phyloP scores from a whole-genome alignment of 164 flowering plant genomes.

The Nelumbo lutea region DNA sequence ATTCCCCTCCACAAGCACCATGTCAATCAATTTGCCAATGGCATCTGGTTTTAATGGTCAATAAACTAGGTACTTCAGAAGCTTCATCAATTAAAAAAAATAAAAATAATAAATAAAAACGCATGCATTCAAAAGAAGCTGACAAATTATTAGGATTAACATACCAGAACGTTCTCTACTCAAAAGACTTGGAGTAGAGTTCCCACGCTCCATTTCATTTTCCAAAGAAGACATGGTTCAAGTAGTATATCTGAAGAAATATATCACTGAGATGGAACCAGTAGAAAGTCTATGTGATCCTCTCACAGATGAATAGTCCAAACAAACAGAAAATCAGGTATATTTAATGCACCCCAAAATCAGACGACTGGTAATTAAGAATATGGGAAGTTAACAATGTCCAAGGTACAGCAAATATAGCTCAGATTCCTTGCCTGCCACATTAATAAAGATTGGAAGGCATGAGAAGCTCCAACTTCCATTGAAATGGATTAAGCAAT shows the following conservation, averaged over 20 bases:
- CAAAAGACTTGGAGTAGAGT: slow-evolving; percentile 37
- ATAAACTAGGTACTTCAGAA: too few relatives aligned
- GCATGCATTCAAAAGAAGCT: too few relatives aligned
- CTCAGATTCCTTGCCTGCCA: slow-evolving; percentile 13
- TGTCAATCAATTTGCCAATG: too few relatives aligned
- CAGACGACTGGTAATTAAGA: background rate
- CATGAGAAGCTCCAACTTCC: background rate
- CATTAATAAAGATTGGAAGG: background rate
- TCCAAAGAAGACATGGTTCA: slow-evolving; percentile 36
- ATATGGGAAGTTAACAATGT: background rate
- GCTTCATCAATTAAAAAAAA: too few relatives aligned
- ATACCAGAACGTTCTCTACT: slow-evolving; percentile 55
- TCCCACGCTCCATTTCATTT: slow-evolving; percentile 47
- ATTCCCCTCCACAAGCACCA: background rate
- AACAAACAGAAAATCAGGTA: slow-evolving; percentile 8
- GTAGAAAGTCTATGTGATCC: slow-evolving; percentile 1
- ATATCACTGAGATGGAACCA: slow-evolving; percentile 3
- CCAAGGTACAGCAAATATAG: background rate
- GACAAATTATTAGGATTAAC: background rate
- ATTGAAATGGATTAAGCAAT: background rate
- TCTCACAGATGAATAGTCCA: slow-evolving; percentile 6
- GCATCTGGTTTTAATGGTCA: too few relatives aligned
- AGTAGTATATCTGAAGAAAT: background rate
- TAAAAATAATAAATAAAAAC: too few relatives aligned
- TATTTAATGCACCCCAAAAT: background rate